These are phyloP conservation scores for Selaginella moellendorffii DNA, from an alignment of 75 land plant genomes.

Conservation along the genomic window DNA sequence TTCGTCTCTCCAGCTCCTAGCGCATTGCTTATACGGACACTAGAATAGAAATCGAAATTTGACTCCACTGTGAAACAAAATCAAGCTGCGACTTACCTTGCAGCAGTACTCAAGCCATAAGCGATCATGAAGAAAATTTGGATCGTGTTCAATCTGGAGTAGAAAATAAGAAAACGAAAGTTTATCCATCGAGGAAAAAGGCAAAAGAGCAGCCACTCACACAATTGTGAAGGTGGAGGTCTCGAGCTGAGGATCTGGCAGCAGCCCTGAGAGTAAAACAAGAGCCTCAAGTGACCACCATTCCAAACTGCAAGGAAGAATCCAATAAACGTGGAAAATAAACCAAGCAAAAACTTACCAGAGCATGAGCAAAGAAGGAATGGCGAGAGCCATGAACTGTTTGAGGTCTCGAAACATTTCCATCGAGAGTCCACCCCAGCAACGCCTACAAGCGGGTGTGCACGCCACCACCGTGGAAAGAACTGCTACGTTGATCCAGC, in stretches of 20 bases:
- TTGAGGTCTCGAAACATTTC: slow-evolving; percentile 43
- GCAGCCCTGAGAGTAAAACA: slow-evolving; percentile 37
- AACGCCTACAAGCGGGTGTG: slow-evolving; percentile 36
- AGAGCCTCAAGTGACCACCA: slow-evolving; percentile 46
- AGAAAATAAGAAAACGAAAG: no score
- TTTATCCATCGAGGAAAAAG: slow-evolving; percentile 18
- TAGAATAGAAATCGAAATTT: background rate
- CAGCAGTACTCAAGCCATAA: slow-evolving; percentile 11
- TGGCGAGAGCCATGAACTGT: slow-evolving; percentile 13
- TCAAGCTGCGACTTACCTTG: slow-evolving; percentile 10
- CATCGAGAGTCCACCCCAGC: slow-evolving; percentile 45
- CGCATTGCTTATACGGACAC: slow-evolving; percentile 48
- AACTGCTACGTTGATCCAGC: slow-evolving; percentile 36
- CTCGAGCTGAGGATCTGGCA: slow-evolving; percentile 31
- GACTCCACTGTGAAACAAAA: background rate
- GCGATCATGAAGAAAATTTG: slow-evolving; percentile 5
- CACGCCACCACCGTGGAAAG: slow-evolving; percentile 30
- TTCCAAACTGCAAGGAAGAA: slow-evolving; percentile 37
- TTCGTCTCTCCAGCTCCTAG: slow-evolving; percentile 56
- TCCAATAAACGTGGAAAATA: no score
- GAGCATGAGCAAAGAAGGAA: slow-evolving; percentile 16
- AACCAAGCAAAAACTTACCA: no score
- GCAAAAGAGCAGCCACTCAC: slow-evolving; percentile 11
- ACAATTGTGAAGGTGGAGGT: slow-evolving; percentile 37
- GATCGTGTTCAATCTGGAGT: slow-evolving; percentile 10